Evolutionary conservation across 2,329 filamentous ascomycete genomes (phyloP).

Genomic region (Ophiostoma pallidulum): DNA sequence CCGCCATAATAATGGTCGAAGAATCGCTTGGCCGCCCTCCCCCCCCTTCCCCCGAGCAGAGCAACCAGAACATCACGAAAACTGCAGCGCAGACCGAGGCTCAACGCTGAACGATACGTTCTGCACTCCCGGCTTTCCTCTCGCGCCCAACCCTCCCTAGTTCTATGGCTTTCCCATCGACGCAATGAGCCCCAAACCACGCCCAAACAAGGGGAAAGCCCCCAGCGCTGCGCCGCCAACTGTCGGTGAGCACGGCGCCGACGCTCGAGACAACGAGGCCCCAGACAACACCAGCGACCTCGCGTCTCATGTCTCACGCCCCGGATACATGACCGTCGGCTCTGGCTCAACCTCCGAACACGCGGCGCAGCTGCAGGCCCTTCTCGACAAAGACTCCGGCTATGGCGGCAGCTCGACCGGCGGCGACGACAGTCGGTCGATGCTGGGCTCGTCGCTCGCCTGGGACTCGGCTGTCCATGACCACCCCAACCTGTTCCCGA

Average conservation of each 20-base stretch:
- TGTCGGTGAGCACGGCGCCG: conserved; percentile 9
- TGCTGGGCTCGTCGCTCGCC: conserved; percentile 25
- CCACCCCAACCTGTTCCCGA: conserved; percentile 35
- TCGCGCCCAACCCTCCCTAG: neutral
- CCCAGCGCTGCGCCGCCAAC: conserved; percentile 1
- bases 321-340: conserved; percentile 75
- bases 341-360: conserved; percentile 72
- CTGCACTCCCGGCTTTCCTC: neutral
- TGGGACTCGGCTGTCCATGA: conserved; percentile 38
- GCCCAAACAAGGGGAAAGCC: conserved; percentile 12
- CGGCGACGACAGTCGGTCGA: conserved; percentile 31
- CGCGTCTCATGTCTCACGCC: conserved; percentile 16
- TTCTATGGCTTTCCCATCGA: conserved; percentile 4
- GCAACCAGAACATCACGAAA: neutral
- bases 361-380: conserved; percentile 67
- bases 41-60: neutral
- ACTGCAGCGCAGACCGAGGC: neutral
- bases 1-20: conserved; percentile 1
- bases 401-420: conserved; percentile 74
- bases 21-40: conserved; percentile 5
- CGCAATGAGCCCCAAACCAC: conserved; percentile 10
- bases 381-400: conserved; percentile 81
- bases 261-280: conserved; percentile 21
- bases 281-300: conserved; percentile 21
- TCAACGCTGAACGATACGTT: neutral